Evolutionary conservation across 306 rosid species (phyloP).

Genomic region (Ochetophila trinervis): DNA sequence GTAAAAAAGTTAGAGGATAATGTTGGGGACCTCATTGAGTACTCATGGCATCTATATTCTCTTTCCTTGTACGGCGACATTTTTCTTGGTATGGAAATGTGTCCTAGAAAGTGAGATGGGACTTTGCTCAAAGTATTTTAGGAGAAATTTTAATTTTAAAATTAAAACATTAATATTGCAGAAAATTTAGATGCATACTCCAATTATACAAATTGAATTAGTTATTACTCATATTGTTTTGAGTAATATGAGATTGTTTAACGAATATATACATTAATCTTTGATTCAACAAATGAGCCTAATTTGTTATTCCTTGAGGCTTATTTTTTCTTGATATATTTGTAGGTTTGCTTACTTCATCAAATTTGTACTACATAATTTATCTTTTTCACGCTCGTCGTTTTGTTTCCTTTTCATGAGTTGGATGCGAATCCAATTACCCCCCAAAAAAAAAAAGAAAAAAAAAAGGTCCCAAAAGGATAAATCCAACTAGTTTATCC

Average conservation of each 20-base stretch:
- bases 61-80: constrained; percentile 27
- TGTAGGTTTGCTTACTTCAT: neutral
- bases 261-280: neutral
- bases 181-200: no score
- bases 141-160: no score
- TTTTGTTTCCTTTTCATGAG: constrained; percentile 23
- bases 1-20: no score
- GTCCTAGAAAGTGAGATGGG: neutral
- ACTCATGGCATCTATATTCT: constrained; percentile 19
- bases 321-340: neutral
- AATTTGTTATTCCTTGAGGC: neutral
- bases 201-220: no score
- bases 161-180: no score
- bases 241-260: no score
- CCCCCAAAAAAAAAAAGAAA: no score
- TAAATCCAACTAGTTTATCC: constrained; percentile 29
- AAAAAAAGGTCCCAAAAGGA: constrained; percentile 34
- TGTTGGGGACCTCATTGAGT: constrained; percentile 39
- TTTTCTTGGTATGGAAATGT: constrained; percentile 8
- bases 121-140: neutral
- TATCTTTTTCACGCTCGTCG: constrained; percentile 18
- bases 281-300: neutral
- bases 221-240: no score
- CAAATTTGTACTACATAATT: constrained; percentile 2
- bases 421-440: constrained; percentile 20